Evolutionary conservation across 2,329 filamentous ascomycete genomes (phyloP).

Genomic region (Penicillium sp.): DNA sequence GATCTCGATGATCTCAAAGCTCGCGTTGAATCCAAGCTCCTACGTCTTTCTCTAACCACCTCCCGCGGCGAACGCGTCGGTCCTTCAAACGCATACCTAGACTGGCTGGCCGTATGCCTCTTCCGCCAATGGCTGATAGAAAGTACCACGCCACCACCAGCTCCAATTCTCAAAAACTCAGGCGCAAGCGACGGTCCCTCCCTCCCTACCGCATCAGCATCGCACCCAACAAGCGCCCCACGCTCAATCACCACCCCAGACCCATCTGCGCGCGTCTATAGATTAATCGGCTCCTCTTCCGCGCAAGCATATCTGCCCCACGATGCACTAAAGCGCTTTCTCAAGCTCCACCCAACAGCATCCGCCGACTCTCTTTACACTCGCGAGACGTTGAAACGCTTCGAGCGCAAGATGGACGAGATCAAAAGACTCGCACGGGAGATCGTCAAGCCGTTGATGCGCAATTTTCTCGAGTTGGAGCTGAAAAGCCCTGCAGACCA

Average conservation of each 20-base stretch:
- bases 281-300: constrained; percentile 66
- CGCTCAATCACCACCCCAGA: constrained; percentile 29
- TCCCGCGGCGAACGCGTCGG: constrained; percentile 77
- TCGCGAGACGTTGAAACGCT: constrained; percentile 78
- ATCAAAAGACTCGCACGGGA: constrained; percentile 81
- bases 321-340: constrained; percentile 86
- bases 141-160: constrained; percentile 72
- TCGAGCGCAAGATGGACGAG: constrained; percentile 85
- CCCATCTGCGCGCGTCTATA: constrained; percentile 67
- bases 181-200: constrained; percentile 5
- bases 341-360: constrained; percentile 68
- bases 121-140: constrained; percentile 94
- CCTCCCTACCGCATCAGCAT: constrained; percentile 10
- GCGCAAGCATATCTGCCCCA: constrained; percentile 69
- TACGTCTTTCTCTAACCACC: constrained; percentile 76
- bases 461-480: constrained; percentile 80
- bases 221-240: constrained; percentile 18
- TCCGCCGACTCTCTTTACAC: constrained; percentile 67
- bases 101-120: constrained; percentile 83
- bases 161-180: constrained; percentile 46
- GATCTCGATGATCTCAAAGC: constrained; percentile 81
- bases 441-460: constrained; percentile 79
- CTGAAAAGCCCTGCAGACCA: constrained; percentile 45
- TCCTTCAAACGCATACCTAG: constrained; percentile 75
- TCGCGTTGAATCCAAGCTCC: constrained; percentile 76